Base-by-base conservation (phyloP, 306 rosid species). In the Herpetospermum pedunculosum region DNA sequence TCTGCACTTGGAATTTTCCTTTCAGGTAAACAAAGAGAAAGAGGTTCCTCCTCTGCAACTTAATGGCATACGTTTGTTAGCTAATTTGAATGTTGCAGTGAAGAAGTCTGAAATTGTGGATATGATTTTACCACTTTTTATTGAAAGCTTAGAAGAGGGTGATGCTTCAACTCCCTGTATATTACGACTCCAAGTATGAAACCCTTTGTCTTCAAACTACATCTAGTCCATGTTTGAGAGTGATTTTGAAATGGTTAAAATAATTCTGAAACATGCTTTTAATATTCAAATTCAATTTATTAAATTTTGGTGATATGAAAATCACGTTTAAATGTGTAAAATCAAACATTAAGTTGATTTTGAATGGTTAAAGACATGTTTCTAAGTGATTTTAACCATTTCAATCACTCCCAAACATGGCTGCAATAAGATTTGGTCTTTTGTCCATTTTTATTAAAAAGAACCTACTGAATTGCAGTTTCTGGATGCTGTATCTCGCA, bases 111-210 rank as follows among this genome's bases (percentile, higher is more conserved):
- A 91, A 84, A 86, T 89, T 44, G 96, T 94, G 74, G 96, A 94
- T 74, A 81, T 83, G 88, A 91, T 94, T 76, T 89, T 94, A 80
- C 97, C 98, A 21, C 91, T 91, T 73, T 94, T 94, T 71, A 85
- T 94, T 69, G 98, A 94, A 84, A 94, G 89, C 88, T 84, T 91
- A 84, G 97, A 94, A 81, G 98, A 91, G 91, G 98, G 98, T 4
- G 97, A 94, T 81, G 98, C 98, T 83, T 87, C 98, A 79, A 83
- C 88, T 79, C 97, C 98, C 75, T 85, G 96, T 91, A 84, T 88
- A 77, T 76, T 94, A 86, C 82, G 98, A 85, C 97, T 94, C 41
- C 91, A 86, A 74, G 98, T 94, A 91, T 78, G 88, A 79, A 77
- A 84, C 75, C 71, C 81, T 79, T 43, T 84, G 65, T 77, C 79